phyloP scores from a whole-genome alignment of 495 filamentous ascomycete genomes.

The Eremomyces bilateralis region DNA sequence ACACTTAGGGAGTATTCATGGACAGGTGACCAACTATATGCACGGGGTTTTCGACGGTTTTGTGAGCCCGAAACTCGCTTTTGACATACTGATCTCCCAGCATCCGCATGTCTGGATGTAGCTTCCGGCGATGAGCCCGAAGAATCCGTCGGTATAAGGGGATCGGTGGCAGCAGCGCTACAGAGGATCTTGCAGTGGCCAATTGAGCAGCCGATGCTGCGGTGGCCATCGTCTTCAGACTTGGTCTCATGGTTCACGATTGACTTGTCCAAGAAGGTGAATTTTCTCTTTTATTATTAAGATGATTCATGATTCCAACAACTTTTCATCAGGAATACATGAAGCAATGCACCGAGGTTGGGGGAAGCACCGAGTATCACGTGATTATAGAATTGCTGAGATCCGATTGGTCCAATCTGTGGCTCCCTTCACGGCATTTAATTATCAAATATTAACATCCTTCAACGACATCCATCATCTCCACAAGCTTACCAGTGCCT shows the following conservation, averaged over 20 bases:
- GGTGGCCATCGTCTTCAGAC: conserved; percentile 7
- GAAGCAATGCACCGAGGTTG: too few relatives aligned
- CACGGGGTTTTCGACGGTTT: conserved; percentile 65
- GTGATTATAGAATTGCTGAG: too few relatives aligned
- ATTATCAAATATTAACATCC: too few relatives aligned
- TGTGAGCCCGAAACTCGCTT: conserved; percentile 69
- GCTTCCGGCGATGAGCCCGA: conserved; percentile 58
- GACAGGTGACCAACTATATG: conserved; percentile 45
- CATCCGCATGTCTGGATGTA: conserved; percentile 51
- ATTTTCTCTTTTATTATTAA: too few relatives aligned
- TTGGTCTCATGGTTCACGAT: conserved; percentile 1
- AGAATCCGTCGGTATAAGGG: conserved; percentile 75
- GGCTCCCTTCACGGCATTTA: too few relatives aligned
- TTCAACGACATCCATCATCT: too few relatives aligned
- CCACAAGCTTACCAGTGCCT: too few relatives aligned
- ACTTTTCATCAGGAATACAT: too few relatives aligned
- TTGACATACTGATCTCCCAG: conserved; percentile 84
- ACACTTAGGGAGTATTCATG: background rate
- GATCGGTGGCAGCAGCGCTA: conserved; percentile 76
- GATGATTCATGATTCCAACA: too few relatives aligned
- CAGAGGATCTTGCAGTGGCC: conserved; percentile 34
- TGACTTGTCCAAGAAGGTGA: too few relatives aligned
- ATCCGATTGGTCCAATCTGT: too few relatives aligned
- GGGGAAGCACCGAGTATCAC: too few relatives aligned
- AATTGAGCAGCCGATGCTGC: conserved; percentile 25